Conservation (phyloP, 2,329 filamentous ascomycete genomes). For the Penicillium sp. region DNA sequence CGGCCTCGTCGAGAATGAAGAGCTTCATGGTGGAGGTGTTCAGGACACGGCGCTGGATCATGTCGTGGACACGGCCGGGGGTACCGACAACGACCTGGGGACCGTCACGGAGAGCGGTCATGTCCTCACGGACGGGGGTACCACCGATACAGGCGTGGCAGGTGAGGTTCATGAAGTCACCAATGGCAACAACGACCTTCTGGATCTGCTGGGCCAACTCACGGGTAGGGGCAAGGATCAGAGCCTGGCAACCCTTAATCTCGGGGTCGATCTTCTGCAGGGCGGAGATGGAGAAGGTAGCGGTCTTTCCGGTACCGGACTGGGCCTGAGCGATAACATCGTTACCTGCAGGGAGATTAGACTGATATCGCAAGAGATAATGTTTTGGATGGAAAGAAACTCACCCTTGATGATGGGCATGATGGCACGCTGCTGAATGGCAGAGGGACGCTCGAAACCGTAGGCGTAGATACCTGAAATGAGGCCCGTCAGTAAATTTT, state of each 20-base stretch:
- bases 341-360: slow-evolving; percentile 61
- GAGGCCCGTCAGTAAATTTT: slow-evolving; percentile 25
- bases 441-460: slow-evolving; percentile 99
- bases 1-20: slow-evolving; percentile 73
- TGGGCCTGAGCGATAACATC: slow-evolving; percentile 99
- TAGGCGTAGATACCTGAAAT: slow-evolving; percentile 87
- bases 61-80: slow-evolving; percentile 89
- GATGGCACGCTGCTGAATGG: slow-evolving; percentile 99
- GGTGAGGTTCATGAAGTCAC: slow-evolving; percentile 99
- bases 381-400: slow-evolving; percentile 31
- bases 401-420: slow-evolving; percentile 99
- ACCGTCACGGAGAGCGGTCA: slow-evolving; percentile 94
- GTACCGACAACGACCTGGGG: slow-evolving; percentile 98
- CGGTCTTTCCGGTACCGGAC: slow-evolving; percentile 99
- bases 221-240: slow-evolving; percentile 95
- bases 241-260: slow-evolving; percentile 94
- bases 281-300: slow-evolving; percentile 98
- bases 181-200: slow-evolving; percentile 98
- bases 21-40: slow-evolving; percentile 76
- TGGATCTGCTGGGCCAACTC: slow-evolving; percentile 98
- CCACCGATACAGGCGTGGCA: slow-evolving; percentile 98
- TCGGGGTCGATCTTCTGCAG: slow-evolving; percentile 97
- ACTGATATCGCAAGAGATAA: background rate
- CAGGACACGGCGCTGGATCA: slow-evolving; percentile 73
- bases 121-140: slow-evolving; percentile 97